These are phyloP conservation scores for Fistulina hepatica DNA, from an alignment of 1,284 basidiomycete genomes.

Conservation along the genomic window DNA sequence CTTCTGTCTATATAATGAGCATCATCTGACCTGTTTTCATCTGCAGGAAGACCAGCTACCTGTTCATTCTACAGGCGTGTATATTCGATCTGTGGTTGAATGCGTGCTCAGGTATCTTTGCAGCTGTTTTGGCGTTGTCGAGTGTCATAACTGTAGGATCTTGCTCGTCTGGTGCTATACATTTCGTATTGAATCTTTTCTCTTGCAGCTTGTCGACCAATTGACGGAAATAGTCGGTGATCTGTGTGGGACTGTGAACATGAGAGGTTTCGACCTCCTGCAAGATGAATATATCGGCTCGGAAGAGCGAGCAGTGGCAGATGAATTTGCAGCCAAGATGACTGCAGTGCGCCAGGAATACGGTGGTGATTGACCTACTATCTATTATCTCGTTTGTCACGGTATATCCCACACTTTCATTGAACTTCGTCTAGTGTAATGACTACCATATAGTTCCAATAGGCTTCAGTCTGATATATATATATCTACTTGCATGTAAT, in stretches of 20 bases:
- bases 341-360: too few species aligned
- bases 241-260: conserved; percentile 30
- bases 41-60: conserved; percentile 31
- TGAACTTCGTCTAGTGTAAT: too few species aligned
- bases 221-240: conserved; percentile 25
- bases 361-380: too few species aligned
- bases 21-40: background rate
- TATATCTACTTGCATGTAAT: too few species aligned
- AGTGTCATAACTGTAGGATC: conserved; percentile 26
- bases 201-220: conserved; percentile 28
- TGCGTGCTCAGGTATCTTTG: background rate
- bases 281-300: conserved; percentile 25
- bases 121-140: conserved; percentile 29
- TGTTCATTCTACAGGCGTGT: conserved; percentile 27
- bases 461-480: too few species aligned
- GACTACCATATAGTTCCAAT: too few species aligned
- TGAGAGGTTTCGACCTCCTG: conserved; percentile 26
- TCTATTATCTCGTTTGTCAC: too few species aligned
- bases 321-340: background rate
- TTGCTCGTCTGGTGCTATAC: background rate
- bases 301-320: conserved; percentile 23
- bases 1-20: background rate
- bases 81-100: background rate
- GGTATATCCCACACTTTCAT: too few species aligned
- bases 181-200: background rate